phyloP scores from a whole-genome alignment of 208 protist genomes.

The Trypanosoma mega region DNA sequence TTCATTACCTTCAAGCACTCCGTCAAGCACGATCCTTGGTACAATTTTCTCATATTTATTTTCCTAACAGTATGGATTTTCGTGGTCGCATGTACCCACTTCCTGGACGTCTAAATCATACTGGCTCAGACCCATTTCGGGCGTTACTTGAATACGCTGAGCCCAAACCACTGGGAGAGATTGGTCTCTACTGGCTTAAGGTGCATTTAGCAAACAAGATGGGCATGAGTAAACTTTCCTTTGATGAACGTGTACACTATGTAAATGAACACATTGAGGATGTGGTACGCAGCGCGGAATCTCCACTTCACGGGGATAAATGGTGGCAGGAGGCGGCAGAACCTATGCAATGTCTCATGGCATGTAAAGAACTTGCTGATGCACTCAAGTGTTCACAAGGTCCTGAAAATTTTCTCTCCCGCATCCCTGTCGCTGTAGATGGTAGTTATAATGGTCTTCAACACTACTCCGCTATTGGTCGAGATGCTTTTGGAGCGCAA shows the following conservation, averaged over 20 bases:
- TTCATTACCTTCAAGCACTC: constrained; percentile 87
- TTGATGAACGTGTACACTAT: constrained; percentile 94
- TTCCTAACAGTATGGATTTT: constrained; percentile 99
- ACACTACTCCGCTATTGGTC: constrained; percentile 98
- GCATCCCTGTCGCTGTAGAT: constrained; percentile 97
- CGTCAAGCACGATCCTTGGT: constrained; percentile 89
- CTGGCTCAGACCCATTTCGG: constrained; percentile 93
- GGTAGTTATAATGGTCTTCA: constrained; percentile 98
- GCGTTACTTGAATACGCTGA: constrained; percentile 95
- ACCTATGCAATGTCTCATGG: constrained; percentile 95
- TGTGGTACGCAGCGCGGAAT: constrained; percentile 84
- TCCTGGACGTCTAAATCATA: constrained; percentile 96
- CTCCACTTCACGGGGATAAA: constrained; percentile 70
- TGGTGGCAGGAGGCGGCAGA: constrained; percentile 96
- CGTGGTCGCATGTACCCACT: constrained; percentile 98
- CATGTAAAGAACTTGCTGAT: constrained; percentile 93
- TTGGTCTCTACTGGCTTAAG: constrained; percentile 97
- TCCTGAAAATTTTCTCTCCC: constrained; percentile 84
- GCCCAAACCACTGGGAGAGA: constrained; percentile 89
- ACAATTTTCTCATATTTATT: constrained; percentile 95
- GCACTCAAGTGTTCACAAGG: constrained; percentile 89
- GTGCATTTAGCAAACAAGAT: constrained; percentile 98
- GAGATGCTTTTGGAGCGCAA: constrained; percentile 94
- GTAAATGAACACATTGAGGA: constrained; percentile 92
- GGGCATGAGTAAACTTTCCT: constrained; percentile 96